phyloP scores from a whole-genome alignment of 2,329 filamentous ascomycete genomes.

The Talaromyces pinophilus region DNA sequence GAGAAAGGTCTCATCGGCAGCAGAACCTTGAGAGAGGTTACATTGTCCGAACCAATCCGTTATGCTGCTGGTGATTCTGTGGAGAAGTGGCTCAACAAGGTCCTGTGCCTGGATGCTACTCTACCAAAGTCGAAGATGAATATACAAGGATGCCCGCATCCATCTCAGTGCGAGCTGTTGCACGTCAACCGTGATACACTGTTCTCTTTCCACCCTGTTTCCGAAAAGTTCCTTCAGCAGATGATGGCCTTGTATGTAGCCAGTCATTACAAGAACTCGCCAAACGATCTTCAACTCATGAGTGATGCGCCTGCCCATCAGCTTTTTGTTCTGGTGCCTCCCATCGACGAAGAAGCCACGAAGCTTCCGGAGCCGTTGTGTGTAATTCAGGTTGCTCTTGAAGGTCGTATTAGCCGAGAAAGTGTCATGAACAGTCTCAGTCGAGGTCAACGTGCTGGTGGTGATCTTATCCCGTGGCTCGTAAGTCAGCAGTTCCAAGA shows the following conservation, averaged over 20 bases:
- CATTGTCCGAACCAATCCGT: slow-evolving; percentile 88
- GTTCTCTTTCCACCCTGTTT: slow-evolving; percentile 96
- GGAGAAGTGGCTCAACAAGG: slow-evolving; percentile 93
- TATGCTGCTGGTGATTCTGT: slow-evolving; percentile 89
- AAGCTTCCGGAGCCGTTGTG: slow-evolving; percentile 89
- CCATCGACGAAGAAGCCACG: slow-evolving; percentile 72
- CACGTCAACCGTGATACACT: slow-evolving; percentile 95
- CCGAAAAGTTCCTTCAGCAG: slow-evolving; percentile 94
- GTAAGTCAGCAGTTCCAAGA: slow-evolving; percentile 98
- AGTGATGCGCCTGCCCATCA: slow-evolving; percentile 96
- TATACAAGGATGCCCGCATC: slow-evolving; percentile 81
- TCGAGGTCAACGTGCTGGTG: slow-evolving; percentile 82
- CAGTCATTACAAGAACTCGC: slow-evolving; percentile 97
- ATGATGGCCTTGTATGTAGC: slow-evolving; percentile 98
- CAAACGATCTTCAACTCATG: slow-evolving; percentile 98
- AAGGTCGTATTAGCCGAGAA: slow-evolving; percentile 90
- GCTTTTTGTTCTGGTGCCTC: slow-evolving; percentile 88
- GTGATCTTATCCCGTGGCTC: slow-evolving; percentile 95
- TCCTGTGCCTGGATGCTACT: slow-evolving; percentile 91
- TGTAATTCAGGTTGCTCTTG: slow-evolving; percentile 89
- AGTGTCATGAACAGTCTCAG: slow-evolving; percentile 89
- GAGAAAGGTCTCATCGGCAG: slow-evolving; percentile 63
- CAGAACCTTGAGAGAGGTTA: slow-evolving; percentile 86
- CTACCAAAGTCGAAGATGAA: slow-evolving; percentile 73
- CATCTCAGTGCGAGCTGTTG: slow-evolving; percentile 85